These are phyloP conservation scores for Viridothelium virens DNA, from an alignment of 495 filamentous ascomycete species.

Conservation along the genomic window DNA sequence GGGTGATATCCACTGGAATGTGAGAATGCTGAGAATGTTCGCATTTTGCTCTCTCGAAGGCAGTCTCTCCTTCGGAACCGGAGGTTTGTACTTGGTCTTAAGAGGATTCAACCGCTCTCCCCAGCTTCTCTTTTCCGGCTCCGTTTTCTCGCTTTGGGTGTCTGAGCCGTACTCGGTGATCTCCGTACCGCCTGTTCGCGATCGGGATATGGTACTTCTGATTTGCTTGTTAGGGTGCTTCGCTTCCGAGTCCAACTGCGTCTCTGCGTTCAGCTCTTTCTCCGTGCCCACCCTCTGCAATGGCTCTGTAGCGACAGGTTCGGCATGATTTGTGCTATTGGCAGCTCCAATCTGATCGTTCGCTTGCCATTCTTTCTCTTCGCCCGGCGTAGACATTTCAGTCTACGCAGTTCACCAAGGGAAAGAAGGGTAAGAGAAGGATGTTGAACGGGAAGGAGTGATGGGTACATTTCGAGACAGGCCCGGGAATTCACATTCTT, in stretches of 20 bases:
- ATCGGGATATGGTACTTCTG: conserved; percentile 9
- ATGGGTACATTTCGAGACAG: background rate
- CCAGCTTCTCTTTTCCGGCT: conserved; percentile 46
- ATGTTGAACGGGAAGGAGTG: background rate
- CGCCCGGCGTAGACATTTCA: conserved; percentile 12
- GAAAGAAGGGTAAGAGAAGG: background rate
- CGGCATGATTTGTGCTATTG: conserved; percentile 19
- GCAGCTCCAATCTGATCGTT: conserved; percentile 12
- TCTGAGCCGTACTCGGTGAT: conserved; percentile 21
- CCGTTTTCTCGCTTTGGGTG: conserved; percentile 24
- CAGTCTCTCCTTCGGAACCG: conserved; percentile 49
- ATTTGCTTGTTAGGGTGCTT: conserved; percentile 14
- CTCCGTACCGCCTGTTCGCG: conserved; percentile 18
- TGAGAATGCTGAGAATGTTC: conserved; percentile 50
- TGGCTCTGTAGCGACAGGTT: conserved; percentile 29
- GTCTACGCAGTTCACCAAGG: background rate
- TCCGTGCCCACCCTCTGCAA: conserved; percentile 25
- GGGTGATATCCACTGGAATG: conserved; percentile 62
- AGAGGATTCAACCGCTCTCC: conserved; percentile 56
- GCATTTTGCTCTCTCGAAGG: conserved; percentile 53
- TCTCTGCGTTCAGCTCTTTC: conserved; percentile 26
- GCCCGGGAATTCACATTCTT: background rate
- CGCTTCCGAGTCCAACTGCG: conserved; percentile 19
- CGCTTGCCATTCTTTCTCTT: conserved; percentile 16
- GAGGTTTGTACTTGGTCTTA: conserved; percentile 50